Percentiles rank a stretch among this genome's conserved stretches.
Conservation (phyloP, 1,284 basidiomycete genomes). For the Sporisorium sorghi region DNA sequence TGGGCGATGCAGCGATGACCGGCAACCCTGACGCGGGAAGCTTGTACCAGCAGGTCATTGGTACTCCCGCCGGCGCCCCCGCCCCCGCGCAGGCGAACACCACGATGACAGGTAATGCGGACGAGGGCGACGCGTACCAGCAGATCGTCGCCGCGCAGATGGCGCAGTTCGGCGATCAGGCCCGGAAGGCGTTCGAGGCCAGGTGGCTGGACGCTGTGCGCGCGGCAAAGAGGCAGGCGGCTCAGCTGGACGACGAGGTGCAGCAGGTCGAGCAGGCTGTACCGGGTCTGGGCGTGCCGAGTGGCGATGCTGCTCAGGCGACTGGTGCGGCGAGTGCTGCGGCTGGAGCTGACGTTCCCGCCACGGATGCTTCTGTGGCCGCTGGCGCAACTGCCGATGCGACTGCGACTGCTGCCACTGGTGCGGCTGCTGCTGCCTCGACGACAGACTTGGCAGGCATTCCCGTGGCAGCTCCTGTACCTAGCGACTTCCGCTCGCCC, state of each 20-base stretch:
- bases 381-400: too few species aligned
- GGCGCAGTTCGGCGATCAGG: constrained; percentile 19
- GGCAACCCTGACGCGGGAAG: constrained; percentile 24
- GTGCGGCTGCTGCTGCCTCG: constrained; percentile 8
- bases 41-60: constrained; percentile 25
- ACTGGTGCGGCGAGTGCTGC: constrained; percentile 12
- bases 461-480: constrained; percentile 31
- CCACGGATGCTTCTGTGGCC: not conserved
- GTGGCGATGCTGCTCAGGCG: not conserved
- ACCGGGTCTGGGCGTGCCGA: constrained; percentile 10
- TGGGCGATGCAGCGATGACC: constrained; percentile 11
- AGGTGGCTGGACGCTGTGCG: constrained; percentile 3
- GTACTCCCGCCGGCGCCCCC: constrained; percentile 5
- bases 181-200: constrained; percentile 8
- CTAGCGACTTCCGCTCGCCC: constrained; percentile 32
- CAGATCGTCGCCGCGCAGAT: constrained; percentile 35
- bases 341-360: not conserved
- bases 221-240: constrained; percentile 10
- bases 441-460: constrained; percentile 10
- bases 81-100: not conserved
- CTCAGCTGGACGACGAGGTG: constrained; percentile 2
- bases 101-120: constrained; percentile 9
- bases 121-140: constrained; percentile 19
- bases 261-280: constrained; percentile 1
- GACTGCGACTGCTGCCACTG: too few species aligned